phyloP scores from a whole-genome alignment of 495 filamentous ascomycete genomes.

The Neurospora sp. region DNA sequence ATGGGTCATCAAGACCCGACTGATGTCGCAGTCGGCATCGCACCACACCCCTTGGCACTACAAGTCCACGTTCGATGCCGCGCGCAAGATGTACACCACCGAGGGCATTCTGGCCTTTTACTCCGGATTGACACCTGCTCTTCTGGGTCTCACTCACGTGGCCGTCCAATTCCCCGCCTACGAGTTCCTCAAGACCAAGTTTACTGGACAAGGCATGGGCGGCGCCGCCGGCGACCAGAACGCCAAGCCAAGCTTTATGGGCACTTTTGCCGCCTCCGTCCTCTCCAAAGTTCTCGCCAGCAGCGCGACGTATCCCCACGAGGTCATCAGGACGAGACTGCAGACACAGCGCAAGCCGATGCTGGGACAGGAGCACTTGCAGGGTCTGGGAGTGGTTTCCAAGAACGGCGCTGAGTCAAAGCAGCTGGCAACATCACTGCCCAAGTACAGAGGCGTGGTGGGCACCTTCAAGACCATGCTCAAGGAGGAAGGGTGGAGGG shows the following conservation, averaged over 20 bases:
- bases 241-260: constrained; percentile 41
- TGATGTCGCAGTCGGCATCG: constrained; percentile 73
- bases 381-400: constrained; percentile 40
- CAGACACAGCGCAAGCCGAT: constrained; percentile 72
- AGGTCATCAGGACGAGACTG: constrained; percentile 81
- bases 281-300: constrained; percentile 92
- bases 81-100: constrained; percentile 83
- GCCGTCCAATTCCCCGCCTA: constrained; percentile 97
- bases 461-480: constrained; percentile 77
- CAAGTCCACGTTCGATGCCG: constrained; percentile 73
- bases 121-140: constrained; percentile 83
- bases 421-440: constrained; percentile 13
- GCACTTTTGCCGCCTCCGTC: constrained; percentile 81
- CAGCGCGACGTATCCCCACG: constrained; percentile 92
- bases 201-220: constrained; percentile 82
- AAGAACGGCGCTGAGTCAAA: neutral
- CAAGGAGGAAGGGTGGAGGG: constrained; percentile 86
- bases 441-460: constrained; percentile 74
- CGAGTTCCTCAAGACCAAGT: constrained; percentile 82
- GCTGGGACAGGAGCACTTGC: constrained; percentile 51
- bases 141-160: constrained; percentile 88
- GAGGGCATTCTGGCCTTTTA: constrained; percentile 91
- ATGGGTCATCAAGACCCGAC: constrained; percentile 97
- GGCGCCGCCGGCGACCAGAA: constrained; percentile 31
- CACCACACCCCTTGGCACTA: constrained; percentile 74